phyloP scores from a whole-genome alignment of 1,284 basidiomycete species.

The Phlebopus sp. region DNA sequence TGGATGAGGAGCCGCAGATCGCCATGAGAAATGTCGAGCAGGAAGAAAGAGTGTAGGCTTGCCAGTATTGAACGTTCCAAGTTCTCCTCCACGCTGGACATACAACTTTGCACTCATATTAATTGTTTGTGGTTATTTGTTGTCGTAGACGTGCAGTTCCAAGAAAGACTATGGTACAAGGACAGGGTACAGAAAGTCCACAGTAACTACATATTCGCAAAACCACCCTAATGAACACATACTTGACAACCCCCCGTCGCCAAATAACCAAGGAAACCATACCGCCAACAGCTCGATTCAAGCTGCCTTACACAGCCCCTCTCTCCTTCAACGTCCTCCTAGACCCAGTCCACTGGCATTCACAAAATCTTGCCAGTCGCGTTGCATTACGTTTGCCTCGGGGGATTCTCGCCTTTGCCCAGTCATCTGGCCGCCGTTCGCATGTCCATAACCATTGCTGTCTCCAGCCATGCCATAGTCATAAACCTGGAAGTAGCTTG shows the following conservation, averaged over 20 bases:
- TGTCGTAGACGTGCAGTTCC: conserved; percentile 4
- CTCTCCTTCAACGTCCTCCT: conserved; percentile 17
- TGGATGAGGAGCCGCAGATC: conserved; percentile 51
- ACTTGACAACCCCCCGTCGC: too few relatives aligned
- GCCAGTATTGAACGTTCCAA: background rate
- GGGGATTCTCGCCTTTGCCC: conserved; percentile 46
- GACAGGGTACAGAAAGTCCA: conserved; percentile 1
- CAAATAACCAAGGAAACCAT: background rate
- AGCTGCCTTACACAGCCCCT: too few relatives aligned
- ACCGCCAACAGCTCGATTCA: conserved; percentile 5
- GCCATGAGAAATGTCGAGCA: conserved; percentile 37
- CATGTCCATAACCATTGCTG: conserved; percentile 33
- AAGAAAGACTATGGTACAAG: conserved; percentile 24
- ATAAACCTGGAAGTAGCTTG: conserved; percentile 74
- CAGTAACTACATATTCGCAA: conserved; percentile 20
- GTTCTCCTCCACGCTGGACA: too few relatives aligned
- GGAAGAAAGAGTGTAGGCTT: background rate
- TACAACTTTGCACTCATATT: too few relatives aligned
- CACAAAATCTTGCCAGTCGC: conserved; percentile 61
- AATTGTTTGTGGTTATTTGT: conserved; percentile 25
- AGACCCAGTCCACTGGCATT: conserved; percentile 26
- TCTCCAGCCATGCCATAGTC: conserved; percentile 53
- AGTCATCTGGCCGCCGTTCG: conserved; percentile 33
- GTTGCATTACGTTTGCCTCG: conserved; percentile 52
- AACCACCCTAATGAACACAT: too few relatives aligned